Base-by-base conservation (phyloP, 192 early-diverging fungal genomes). In the Backusella australiensis region DNA sequence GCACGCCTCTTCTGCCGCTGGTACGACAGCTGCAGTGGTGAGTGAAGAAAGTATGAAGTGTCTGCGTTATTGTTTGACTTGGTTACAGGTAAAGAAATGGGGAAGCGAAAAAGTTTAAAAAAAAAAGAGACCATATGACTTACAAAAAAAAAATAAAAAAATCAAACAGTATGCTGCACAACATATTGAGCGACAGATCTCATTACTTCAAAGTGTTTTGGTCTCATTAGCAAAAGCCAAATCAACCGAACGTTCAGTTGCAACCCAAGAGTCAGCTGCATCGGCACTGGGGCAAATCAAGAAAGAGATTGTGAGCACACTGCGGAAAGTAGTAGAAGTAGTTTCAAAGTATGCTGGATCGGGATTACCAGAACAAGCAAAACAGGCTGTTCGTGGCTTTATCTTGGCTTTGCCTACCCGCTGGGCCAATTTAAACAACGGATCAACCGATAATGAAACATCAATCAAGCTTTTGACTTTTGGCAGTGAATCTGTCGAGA, bases 11-110 rank as follows among this genome's bases (percentile, higher is more conserved):
- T 75, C 87, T 4, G 87, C 84, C 21, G 89, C 89, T 2, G 89
- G 90, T 56, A 79, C 91, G 1, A 90, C 92, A 9, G 93, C 91
- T 6, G 87, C 94, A 73, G 90, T 94, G 26, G 89, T 95, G 29
- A 93, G 92, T 73, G 95, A 96, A 75, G 96, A 98, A 82, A 92
- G 93, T 73, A 89, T 97, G 86, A 87, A 90, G 73, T 93, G 91
- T 73, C 81, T 98, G 59, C 89, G 90, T 73, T 98, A 97, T 82
- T 98, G 96, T 83, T 81, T 96, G 34, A 87, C 92, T 76, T 96
- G 93, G 93, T 82, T 97, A 12, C 88, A 91, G 82, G 86, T 86
- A 82, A 74, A 36, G 15, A 68, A 35, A 23, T 29, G 21, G 68
- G 68, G 6, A 66, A 21, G 17, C 56, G 39, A 44, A 52, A 72